Evolutionary conservation across 2,329 filamentous ascomycete genomes (phyloP).

Genomic region (Lasiodiplodia theobromae): DNA sequence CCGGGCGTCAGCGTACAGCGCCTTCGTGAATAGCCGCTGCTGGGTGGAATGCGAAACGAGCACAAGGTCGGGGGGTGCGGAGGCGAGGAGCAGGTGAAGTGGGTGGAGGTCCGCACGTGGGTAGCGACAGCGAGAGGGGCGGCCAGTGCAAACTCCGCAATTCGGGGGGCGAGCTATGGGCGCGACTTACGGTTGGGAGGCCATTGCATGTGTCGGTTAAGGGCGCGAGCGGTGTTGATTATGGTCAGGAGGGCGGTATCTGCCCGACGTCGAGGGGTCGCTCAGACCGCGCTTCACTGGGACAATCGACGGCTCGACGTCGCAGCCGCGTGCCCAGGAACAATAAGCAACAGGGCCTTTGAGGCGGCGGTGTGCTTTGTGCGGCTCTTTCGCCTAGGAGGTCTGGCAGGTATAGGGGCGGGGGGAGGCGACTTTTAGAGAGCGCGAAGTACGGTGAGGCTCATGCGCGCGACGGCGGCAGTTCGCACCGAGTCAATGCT

Average conservation of each 20-base stretch:
- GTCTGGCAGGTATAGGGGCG: constrained; percentile 28
- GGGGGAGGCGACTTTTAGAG: constrained; percentile 29
- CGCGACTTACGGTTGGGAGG: constrained; percentile 27
- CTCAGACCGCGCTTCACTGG: constrained; percentile 21
- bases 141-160: background rate
- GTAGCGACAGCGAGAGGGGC: constrained; percentile 10
- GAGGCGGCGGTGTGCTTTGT: constrained; percentile 6
- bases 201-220: constrained; percentile 14
- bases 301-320: constrained; percentile 25
- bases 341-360: constrained; percentile 15
- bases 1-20: constrained; percentile 2
- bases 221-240: constrained; percentile 13
- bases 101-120: constrained; percentile 13
- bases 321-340: constrained; percentile 23
- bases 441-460: constrained; percentile 30
- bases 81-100: constrained; percentile 11
- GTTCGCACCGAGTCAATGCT: constrained; percentile 29
- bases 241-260: constrained; percentile 17
- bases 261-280: constrained; percentile 27
- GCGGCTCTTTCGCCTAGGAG: constrained; percentile 5
- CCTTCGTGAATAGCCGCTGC: background rate
- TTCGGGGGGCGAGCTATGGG: background rate
- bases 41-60: background rate
- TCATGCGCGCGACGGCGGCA: constrained; percentile 30
- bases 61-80: background rate